Conservation (phyloP, 169 alveolate genomes). For the Eimeria maxima region DNA sequence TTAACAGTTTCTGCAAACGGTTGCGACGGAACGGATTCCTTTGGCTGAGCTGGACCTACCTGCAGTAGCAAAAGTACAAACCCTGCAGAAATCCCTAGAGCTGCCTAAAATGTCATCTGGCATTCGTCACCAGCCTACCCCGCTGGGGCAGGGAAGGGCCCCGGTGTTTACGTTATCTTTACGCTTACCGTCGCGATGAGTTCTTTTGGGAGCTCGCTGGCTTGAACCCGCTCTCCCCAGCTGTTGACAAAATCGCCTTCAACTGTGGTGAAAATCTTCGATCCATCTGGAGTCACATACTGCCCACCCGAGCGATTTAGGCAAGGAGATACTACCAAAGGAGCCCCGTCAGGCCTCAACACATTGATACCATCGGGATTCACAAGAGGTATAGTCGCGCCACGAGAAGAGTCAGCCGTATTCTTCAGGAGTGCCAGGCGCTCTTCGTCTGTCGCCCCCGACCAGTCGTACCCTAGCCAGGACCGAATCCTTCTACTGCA, state of each 20-base stretch:
- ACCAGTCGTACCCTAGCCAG: conserved; percentile 66
- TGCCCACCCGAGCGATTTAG: conserved; percentile 40
- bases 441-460: conserved; percentile 64
- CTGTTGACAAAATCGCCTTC: conserved; percentile 45
- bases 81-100: background rate
- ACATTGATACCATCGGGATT: conserved; percentile 57
- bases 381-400: conserved; percentile 16
- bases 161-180: background rate
- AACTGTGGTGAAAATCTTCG: conserved; percentile 32
- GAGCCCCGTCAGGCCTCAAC: conserved; percentile 49
- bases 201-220: conserved; percentile 55
- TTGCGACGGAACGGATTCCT: background rate
- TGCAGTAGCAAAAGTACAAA: background rate
- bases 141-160: background rate
- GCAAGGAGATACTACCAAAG: conserved; percentile 50
- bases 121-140: background rate
- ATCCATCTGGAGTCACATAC: conserved; percentile 22
- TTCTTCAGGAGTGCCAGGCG: conserved; percentile 18
- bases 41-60: background rate
- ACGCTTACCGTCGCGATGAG: conserved; percentile 51
- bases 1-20: background rate
- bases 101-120: background rate
- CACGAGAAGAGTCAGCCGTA: background rate
- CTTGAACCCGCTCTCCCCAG: conserved; percentile 43
- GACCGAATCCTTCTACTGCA: conserved; percentile 61